Conservation (phyloP, 176 grass and related monocot genomes). For the Puccinellia tenuiflora region DNA sequence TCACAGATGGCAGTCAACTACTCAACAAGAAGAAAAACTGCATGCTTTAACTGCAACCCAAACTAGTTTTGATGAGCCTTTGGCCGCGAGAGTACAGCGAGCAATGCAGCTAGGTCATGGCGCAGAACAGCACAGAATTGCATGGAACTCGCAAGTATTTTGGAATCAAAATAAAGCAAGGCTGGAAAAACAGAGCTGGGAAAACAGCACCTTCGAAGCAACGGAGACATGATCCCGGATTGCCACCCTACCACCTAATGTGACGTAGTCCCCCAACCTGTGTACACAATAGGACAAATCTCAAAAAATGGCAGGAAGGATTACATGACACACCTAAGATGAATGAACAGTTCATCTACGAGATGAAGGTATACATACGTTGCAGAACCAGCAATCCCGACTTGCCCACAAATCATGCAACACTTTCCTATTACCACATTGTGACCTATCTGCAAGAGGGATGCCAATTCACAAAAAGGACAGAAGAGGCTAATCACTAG, state of each 20-base stretch:
- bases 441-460: constrained; percentile 75
- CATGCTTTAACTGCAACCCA: not conserved
- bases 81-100: not conserved
- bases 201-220: constrained; percentile 51
- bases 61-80: not conserved
- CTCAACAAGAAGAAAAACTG: not conserved
- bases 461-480: not conserved
- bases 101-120: not conserved
- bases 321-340: not conserved
- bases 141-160: not conserved
- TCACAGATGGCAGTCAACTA: not conserved
- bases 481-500: not conserved
- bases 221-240: constrained; percentile 60
- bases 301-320: not conserved
- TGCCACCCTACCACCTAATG: constrained; percentile 64
- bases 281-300: not conserved
- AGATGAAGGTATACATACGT: constrained; percentile 45
- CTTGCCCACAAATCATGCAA: constrained; percentile 93
- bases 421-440: constrained; percentile 84
- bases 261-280: constrained; percentile 61
- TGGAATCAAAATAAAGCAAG: not conserved
- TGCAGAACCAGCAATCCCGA: constrained; percentile 83
- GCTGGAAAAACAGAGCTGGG: not conserved
- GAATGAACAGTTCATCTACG: not conserved
- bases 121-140: not conserved